Evolutionary conservation across 345 rosid genomes (phyloP), one percentile per base, ranked within the genome.

Genomic region (Populus alba): DNA sequence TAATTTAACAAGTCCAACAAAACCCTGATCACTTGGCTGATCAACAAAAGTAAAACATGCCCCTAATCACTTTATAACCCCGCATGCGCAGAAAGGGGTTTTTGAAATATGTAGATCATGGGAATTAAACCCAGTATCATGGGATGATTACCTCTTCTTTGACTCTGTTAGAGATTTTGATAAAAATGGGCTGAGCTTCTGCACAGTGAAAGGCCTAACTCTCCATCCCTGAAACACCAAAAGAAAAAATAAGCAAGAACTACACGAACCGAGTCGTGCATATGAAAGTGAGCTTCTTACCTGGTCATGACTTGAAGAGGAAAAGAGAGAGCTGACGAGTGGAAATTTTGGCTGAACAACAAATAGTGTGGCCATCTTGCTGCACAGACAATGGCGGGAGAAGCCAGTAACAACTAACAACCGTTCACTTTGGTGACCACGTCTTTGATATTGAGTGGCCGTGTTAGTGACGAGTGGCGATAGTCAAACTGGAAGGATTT

Each of bases 81-180:
- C 41, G 10, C 8, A 29, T 22, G 31, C 49, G 68, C 71, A 17
- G 37, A 59, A 29, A 27, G 27, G 27, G 27, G 27, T 27, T 27
- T 27, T 27, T 27, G 27, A 27, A 27, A 27, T 27, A 27, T 27
- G 27, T 27, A 27, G 27, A 27, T 27, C 27, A 27, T 27, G 27
- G 27, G 27, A 27, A 27, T 27, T 27, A 27, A 27, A 27, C 1
- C 27, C 27, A 27, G 27, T 27, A 27, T 39, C 15, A 25, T 7
- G n/a, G 22, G 33, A 5, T 69, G 37, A 77, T 70, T 77, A 85
- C 91, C 88, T 83, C 76, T 75, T 80, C 63, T 75, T 85, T 78
- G 70, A 73, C 74, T 84, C 51, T 37, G 63, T 66, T 37, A 41
- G 73, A 77, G 70, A 47, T 29, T 69, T 45, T 31, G 78, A 68